Base-by-base conservation (phyloP, 371 early-diverging fungal genomes). In the Apophysomyces ossiformis region DNA sequence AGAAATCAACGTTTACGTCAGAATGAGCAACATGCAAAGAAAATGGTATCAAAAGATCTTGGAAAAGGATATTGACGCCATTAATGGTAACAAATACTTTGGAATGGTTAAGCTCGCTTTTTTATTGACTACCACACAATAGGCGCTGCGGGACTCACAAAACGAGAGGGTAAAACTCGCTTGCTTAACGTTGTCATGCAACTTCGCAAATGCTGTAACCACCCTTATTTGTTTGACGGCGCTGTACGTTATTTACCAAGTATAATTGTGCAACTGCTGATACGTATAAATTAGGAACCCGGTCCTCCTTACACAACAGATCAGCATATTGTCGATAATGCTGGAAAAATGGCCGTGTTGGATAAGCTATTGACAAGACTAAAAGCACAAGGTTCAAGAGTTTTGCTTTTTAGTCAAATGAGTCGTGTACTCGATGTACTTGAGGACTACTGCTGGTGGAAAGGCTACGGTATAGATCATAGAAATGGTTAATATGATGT, bases 131-230 rank as follows among this genome's bases (percentile, higher is more conserved):
- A 36, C 38, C 18, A 36, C 47, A 26, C 32, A 26, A 26, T 26
- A 74, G 72, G 72, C 15, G 74, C 68, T 43, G 74, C 74, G 37
- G 83, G 81, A 12, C 71, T 87, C 36, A 86, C 87, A 47, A 89
- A 88, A 60, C 85, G 88, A 60, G 88, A 87, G 72, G 91, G 87
- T 66, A 95, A 93, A 71, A 95, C 93, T 5, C 90, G 98, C 37
- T 85, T 99, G 16, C 83, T 97, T 59, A 99, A 99, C 77, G 96
- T 99, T 75, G 96, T 96, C 4, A 99, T 99, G 99, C 99, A 99
- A 82, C 81, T 99, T 38, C 90, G 99, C 69, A 99, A 99, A 76
- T 98, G 99, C 79, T 99, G 99, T 75, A 99, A 99, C 69, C 99
- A 99, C 75, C 99, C 99, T 8, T 99, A 99, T 74, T 88, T 99